Evolutionary conservation across 2,329 filamentous ascomycete genomes (phyloP), one percentile per base, ranked within the genome.

Genomic region (Fusarium goolgardi): DNA sequence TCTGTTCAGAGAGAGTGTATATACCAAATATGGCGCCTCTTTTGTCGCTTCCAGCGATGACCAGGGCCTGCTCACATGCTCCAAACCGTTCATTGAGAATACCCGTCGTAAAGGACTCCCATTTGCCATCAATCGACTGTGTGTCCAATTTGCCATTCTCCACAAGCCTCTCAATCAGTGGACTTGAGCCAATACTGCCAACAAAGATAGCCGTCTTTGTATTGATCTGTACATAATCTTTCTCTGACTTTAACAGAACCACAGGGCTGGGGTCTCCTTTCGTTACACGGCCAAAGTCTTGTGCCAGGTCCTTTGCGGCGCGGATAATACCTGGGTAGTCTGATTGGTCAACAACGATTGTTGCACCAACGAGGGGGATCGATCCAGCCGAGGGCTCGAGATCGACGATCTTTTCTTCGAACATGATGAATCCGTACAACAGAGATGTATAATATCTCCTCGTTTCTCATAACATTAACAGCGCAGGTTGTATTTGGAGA

Each of bases 1-100:
- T 68, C 3, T 70, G 67, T 9, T 68, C 67, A 0, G 67, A 70
- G 0, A 70, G 34, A 2, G 67, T 69, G 12, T 70, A 70, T 1
- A 54, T 20, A 2, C 67, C 67, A 15, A 65, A 70, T 0, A 70
- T 52, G 2, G 55, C 23, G 11, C 67, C 67, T 35, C 67, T 40
- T 27, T 70, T 68, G 3, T 70, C 67, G 7, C 59, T 65, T 1
- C 67, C 67, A 6, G 50, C n/a, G 5, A 70, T 55, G 0, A 56
- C 23, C 5, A 70, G 3, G 16, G 46, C 59, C 11, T 37, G 32
- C 0, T 50, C 23, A 3, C 47, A 60, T 4, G 15, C 8, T 0
- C 27, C 58, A 0, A 52, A 1, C 2, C 41, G 39, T 3, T 32
- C 16, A 3, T 64, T 25, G 5, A 58, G 6, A 3, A 34, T 2